phyloP scores from a whole-genome alignment of 345 rosid genomes.

The Eucalyptus curtisii region DNA sequence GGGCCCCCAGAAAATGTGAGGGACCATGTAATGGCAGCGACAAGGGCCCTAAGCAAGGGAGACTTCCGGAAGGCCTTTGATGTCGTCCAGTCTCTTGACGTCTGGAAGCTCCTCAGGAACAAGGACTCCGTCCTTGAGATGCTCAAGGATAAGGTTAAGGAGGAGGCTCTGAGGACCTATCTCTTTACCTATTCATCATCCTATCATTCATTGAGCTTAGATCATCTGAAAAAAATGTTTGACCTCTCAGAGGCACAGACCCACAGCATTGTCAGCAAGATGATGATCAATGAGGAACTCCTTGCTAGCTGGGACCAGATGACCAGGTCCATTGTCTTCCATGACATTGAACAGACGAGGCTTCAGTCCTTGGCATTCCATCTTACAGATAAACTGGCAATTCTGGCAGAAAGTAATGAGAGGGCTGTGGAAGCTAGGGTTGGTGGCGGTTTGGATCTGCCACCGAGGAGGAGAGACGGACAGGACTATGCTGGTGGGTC shows the following conservation, averaged over 20 bases:
- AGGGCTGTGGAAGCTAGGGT: slow-evolving; percentile 63
- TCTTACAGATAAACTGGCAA: slow-evolving; percentile 55
- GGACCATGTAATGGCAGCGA: slow-evolving; percentile 88
- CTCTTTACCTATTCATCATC: slow-evolving; percentile 54
- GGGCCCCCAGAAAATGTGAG: slow-evolving; percentile 86
- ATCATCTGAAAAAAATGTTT: slow-evolving; percentile 66
- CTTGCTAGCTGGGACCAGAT: slow-evolving; percentile 89
- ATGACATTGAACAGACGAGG: slow-evolving; percentile 50
- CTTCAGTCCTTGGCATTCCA: slow-evolving; percentile 74
- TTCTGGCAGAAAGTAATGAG: slow-evolving; percentile 72
- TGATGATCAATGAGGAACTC: slow-evolving; percentile 80
- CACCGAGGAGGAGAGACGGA: slow-evolving; percentile 47
- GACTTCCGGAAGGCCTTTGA: slow-evolving; percentile 58
- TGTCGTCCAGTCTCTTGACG: slow-evolving; percentile 56
- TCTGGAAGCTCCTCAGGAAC: slow-evolving; percentile 66
- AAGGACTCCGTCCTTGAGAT: slow-evolving; percentile 47
- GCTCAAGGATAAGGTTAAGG: slow-evolving; percentile 74
- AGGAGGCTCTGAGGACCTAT: slow-evolving; percentile 75
- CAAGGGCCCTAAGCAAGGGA: slow-evolving; percentile 70
- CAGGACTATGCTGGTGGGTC: slow-evolving; percentile 41
- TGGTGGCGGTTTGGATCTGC: slow-evolving; percentile 63
- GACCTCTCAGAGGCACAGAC: slow-evolving; percentile 48
- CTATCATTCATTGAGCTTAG: slow-evolving; percentile 54
- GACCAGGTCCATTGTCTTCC: slow-evolving; percentile 62
- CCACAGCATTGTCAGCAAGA: slow-evolving; percentile 67